phyloP scores from a whole-genome alignment of 768 basidiomycete species.

The Rhodosporidiobolus odoratus region DNA sequence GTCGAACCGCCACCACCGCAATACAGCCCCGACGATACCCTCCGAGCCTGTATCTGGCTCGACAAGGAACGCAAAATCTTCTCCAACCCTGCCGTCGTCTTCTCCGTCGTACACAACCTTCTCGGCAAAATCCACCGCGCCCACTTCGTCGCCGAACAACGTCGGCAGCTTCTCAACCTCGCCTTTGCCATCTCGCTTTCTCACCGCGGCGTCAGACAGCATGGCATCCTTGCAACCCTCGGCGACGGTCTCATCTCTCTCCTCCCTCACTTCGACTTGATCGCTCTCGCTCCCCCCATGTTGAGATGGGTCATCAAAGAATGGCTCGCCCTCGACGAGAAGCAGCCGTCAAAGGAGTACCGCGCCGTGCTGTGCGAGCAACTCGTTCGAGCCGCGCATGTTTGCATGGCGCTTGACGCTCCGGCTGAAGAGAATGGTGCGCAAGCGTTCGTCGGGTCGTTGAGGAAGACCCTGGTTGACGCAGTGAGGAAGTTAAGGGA shows the following conservation, averaged over 20 bases:
- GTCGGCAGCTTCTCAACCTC: conserved; percentile 66
- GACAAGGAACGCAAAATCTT: conserved; percentile 49
- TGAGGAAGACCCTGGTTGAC: conserved; percentile 47
- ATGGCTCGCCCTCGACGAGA: conserved; percentile 55
- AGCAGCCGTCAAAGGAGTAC: background rate
- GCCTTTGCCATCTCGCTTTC: conserved; percentile 67
- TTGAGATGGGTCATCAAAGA: conserved; percentile 50
- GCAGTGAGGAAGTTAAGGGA: conserved; percentile 45
- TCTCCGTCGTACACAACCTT: conserved; percentile 70
- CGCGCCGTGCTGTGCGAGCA: conserved; percentile 10
- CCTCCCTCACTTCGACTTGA: conserved; percentile 64
- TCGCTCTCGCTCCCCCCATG: conserved; percentile 44
- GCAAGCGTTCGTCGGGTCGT: background rate
- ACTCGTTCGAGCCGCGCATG: conserved; percentile 37
- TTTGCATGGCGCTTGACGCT: conserved; percentile 45
- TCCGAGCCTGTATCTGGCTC: conserved; percentile 61
- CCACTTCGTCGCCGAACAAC: conserved; percentile 76
- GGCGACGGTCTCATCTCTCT: conserved; percentile 63
- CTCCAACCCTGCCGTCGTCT: conserved; percentile 55
- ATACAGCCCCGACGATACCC: conserved; percentile 47
- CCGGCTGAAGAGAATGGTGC: background rate
- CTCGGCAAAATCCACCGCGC: conserved; percentile 62
- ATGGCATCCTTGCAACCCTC: conserved; percentile 62
- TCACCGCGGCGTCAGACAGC: conserved; percentile 55
- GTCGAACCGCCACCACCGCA: conserved; percentile 12